Evolutionary conservation across 768 basidiomycete species (phyloP).

Genomic region (Suillus americanus): DNA sequence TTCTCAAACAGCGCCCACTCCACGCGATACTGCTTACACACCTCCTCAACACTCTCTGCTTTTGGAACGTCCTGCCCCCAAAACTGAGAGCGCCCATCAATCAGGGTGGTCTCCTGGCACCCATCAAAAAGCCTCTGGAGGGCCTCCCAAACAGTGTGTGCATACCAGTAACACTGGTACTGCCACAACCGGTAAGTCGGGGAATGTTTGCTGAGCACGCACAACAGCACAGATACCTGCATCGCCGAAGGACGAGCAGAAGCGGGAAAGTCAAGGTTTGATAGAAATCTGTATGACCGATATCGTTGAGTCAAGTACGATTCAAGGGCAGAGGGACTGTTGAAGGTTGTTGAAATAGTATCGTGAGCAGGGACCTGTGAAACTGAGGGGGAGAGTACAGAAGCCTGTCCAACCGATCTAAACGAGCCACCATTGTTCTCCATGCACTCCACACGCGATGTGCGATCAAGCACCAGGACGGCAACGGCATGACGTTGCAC

Average conservation of each 20-base stretch:
- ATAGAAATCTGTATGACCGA: too few species aligned
- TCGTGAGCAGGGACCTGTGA: too few species aligned
- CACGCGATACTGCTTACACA: background rate
- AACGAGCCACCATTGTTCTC: too few species aligned
- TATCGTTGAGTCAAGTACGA: too few species aligned
- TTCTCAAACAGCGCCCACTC: background rate
- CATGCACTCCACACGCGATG: background rate
- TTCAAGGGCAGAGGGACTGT: too few species aligned
- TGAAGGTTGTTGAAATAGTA: too few species aligned
- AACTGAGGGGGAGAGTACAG: too few species aligned
- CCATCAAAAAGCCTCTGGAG: background rate
- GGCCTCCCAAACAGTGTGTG: background rate
- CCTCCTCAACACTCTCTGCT: background rate
- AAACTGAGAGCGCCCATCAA: background rate
- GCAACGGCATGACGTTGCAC: background rate
- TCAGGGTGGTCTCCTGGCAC: background rate
- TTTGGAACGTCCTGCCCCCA: too few species aligned
- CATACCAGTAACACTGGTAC: background rate
- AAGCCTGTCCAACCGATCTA: too few species aligned
- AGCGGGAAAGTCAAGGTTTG: background rate
- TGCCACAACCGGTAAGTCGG: background rate
- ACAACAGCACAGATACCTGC: background rate
- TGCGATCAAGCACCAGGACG: too few species aligned
- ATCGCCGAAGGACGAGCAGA: background rate
- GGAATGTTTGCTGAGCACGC: background rate